Evolutionary conservation across 176 grass and related monocot species (phyloP).

Genomic region (Bolboschoenus planiculmis): DNA sequence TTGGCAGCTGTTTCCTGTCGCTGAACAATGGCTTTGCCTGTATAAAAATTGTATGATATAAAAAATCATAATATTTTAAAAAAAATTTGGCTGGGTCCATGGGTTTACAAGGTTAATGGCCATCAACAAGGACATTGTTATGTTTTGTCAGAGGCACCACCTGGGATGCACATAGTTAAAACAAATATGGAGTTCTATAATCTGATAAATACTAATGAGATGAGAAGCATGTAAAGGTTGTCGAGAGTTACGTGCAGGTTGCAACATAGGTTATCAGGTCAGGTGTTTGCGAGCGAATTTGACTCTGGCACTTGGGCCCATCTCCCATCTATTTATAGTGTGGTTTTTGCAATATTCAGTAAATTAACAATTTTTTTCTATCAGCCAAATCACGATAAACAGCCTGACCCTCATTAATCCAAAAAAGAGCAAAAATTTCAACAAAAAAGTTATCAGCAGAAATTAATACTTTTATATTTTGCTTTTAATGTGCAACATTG

Average conservation of each 20-base stretch:
- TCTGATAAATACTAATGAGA: background rate
- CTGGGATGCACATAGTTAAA: no score
- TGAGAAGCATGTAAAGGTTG: background rate
- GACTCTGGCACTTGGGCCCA: background rate
- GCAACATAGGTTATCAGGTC: background rate
- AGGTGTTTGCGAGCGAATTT: background rate
- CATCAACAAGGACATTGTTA: no score
- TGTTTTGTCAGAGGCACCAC: no score
- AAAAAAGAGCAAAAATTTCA: background rate
- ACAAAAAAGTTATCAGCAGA: background rate
- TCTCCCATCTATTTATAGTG: background rate
- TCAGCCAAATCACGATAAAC: background rate
- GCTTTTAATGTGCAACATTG: background rate
- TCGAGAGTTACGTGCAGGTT: background rate
- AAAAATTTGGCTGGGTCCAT: background rate
- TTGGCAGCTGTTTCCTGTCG: conserved; percentile 64
- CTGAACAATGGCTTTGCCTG: conserved; percentile 80
- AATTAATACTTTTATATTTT: background rate
- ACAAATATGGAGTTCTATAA: no score
- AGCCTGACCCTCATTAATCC: background rate
- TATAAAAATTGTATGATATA: background rate
- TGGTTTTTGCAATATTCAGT: background rate
- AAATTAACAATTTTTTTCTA: background rate
- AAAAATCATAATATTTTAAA: background rate
- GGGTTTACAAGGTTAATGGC: background rate